Percentiles rank a stretch among this genome's conserved stretches.
phyloP scores from a whole-genome alignment of 768 basidiomycete genomes.

The Butyriboletus loyo region DNA sequence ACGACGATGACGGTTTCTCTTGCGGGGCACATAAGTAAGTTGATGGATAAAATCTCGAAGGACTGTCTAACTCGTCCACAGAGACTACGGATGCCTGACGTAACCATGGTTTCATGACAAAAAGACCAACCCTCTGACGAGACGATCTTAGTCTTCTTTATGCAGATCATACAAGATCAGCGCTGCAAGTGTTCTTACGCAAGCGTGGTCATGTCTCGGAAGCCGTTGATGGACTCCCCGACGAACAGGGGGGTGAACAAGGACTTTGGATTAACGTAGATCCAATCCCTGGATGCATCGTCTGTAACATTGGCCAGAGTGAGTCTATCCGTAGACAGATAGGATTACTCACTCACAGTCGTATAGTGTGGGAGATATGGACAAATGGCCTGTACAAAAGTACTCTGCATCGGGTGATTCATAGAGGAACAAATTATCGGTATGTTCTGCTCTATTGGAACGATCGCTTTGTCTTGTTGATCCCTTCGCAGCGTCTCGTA shows the following conservation, averaged over 20 bases:
- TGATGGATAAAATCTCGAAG: background rate
- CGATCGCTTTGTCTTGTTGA: constrained; percentile 2
- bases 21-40: constrained; percentile 86
- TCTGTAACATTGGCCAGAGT: constrained; percentile 94
- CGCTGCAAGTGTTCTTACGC: constrained; percentile 76
- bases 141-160: constrained; percentile 67
- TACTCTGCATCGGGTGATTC: constrained; percentile 88
- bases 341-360: background rate
- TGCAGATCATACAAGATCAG: constrained; percentile 75
- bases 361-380: constrained; percentile 89
- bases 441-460: constrained; percentile 11
- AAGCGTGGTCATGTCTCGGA: constrained; percentile 35
- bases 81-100: constrained; percentile 92
- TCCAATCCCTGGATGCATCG: constrained; percentile 77
- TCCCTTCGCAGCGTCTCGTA: constrained; percentile 61
- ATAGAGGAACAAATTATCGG: constrained; percentile 68
- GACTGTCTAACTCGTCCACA: constrained; percentile 27
- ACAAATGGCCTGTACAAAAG: constrained; percentile 83
- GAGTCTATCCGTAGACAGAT: constrained; percentile 24
- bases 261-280: constrained; percentile 83
- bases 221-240: constrained; percentile 38
- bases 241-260: constrained; percentile 52
- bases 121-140: constrained; percentile 5
- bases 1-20: constrained; percentile 76
- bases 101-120: constrained; percentile 32